Percentiles rank a stretch among this genome's conserved stretches.
phyloP scores from a whole-genome alignment of 202 grass and related monocot genomes.

The Setaria italica region DNA sequence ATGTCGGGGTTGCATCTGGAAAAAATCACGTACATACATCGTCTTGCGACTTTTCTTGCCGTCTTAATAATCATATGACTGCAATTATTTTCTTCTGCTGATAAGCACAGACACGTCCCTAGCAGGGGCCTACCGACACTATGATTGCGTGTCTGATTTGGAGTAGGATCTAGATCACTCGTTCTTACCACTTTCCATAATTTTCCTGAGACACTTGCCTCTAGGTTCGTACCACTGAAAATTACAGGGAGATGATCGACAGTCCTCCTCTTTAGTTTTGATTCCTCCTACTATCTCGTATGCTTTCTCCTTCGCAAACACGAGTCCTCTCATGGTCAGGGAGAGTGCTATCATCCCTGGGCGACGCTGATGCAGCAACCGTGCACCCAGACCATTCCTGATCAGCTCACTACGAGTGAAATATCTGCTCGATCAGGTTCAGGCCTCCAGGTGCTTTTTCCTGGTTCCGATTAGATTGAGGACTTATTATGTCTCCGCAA shows the following conservation, averaged over 20 bases:
- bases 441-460: neutral
- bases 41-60: neutral
- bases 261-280: neutral
- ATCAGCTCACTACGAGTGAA: constrained; percentile 26
- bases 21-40: neutral
- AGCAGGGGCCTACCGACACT: constrained; percentile 21
- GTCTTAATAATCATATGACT: neutral
- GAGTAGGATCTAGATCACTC: constrained; percentile 34
- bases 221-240: constrained; percentile 19
- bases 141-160: constrained; percentile 40
- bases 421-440: constrained; percentile 6
- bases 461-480: neutral
- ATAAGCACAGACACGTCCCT: constrained; percentile 32
- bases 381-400: constrained; percentile 4
- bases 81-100: neutral
- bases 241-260: neutral
- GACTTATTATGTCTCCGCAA: neutral
- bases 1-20: neutral
- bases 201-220: constrained; percentile 7
- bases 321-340: neutral
- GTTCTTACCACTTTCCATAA: neutral
- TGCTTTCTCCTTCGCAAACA: neutral
- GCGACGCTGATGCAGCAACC: constrained; percentile 20
- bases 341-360: neutral
- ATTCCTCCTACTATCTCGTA: neutral